Conservation (phyloP, 2,329 filamentous ascomycete genomes). For the Amphichorda felina region DNA sequence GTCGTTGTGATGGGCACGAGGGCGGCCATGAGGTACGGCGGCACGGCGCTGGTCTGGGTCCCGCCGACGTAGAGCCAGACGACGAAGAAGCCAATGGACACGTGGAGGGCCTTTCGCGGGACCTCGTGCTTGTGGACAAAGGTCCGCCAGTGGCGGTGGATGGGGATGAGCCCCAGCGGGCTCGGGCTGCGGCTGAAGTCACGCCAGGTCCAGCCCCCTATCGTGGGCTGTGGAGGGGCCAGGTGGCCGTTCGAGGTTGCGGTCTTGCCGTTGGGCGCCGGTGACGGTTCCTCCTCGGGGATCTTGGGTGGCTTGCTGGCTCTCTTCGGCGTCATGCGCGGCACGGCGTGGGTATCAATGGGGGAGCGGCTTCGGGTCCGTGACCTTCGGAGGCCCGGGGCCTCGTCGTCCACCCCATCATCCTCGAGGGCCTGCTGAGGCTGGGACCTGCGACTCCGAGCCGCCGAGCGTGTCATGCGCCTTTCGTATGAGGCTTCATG, state of each 20-base stretch:
- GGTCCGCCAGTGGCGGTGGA: slow-evolving; percentile 81
- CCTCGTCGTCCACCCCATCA: slow-evolving; percentile 31
- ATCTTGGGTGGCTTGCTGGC: slow-evolving; percentile 13
- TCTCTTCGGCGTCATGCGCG: slow-evolving; percentile 36
- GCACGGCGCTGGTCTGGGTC: slow-evolving; percentile 64
- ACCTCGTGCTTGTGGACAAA: slow-evolving; percentile 97
- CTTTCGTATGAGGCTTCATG: slow-evolving; percentile 42
- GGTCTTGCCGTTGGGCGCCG: slow-evolving; percentile 17
- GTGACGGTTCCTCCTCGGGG: slow-evolving; percentile 4
- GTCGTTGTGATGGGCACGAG: slow-evolving; percentile 74
- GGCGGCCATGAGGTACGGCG: slow-evolving; percentile 70
- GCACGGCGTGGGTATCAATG: slow-evolving; percentile 36
- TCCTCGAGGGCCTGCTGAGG: slow-evolving; percentile 46
- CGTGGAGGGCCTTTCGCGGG: slow-evolving; percentile 82
- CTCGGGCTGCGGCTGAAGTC: slow-evolving; percentile 86
- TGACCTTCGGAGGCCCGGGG: slow-evolving; percentile 44
- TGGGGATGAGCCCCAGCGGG: slow-evolving; percentile 86
- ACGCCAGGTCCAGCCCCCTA: slow-evolving; percentile 65
- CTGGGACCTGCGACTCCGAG: slow-evolving; percentile 44
- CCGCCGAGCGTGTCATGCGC: slow-evolving; percentile 66
- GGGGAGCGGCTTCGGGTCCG: slow-evolving; percentile 64
- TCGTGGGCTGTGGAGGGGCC: slow-evolving; percentile 51
- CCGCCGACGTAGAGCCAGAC: slow-evolving; percentile 75
- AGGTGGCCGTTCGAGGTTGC: slow-evolving; percentile 49
- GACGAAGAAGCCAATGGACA: slow-evolving; percentile 92